Conservation (phyloP, 1,284 basidiomycete genomes). For the Hypsizygus ulmarius region DNA sequence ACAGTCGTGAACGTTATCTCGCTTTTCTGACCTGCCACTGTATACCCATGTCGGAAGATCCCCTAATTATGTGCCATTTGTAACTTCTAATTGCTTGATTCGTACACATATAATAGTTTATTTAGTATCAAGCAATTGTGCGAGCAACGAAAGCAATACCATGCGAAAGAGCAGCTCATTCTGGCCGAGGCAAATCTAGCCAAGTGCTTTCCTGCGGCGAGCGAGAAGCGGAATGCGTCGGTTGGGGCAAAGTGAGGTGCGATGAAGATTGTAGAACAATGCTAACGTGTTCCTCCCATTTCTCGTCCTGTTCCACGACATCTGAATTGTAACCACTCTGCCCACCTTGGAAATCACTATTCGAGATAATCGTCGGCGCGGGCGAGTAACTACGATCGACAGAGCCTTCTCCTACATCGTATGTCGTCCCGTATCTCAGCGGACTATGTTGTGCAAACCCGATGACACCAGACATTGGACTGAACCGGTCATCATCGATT, state of each 20-base stretch:
- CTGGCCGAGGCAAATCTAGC: no score
- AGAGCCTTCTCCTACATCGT: slow-evolving; percentile 21
- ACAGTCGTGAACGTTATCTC: neutral
- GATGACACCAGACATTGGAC: slow-evolving; percentile 15
- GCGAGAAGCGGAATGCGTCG: neutral
- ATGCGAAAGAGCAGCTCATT: no score
- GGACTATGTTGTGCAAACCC: slow-evolving; percentile 38
- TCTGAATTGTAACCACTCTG: slow-evolving; percentile 52
- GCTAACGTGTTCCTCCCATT: slow-evolving; percentile 4
- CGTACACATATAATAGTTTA: slow-evolving; percentile 4
- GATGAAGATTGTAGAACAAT: slow-evolving; percentile 3
- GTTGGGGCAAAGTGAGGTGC: slow-evolving; percentile 1
- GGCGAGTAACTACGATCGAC: slow-evolving; percentile 40
- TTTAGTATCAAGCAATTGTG: neutral
- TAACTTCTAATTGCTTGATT: neutral
- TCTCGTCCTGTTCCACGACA: slow-evolving; percentile 22
- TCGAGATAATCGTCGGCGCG: slow-evolving; percentile 47
- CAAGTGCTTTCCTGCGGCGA: neutral
- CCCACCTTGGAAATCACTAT: slow-evolving; percentile 39
- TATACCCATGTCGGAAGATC: slow-evolving; percentile 2
- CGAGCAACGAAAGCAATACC: no score
- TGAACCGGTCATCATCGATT: slow-evolving; percentile 24
- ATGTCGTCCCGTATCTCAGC: slow-evolving; percentile 40
- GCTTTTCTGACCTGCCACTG: neutral
- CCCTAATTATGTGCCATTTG: neutral